Evolutionary conservation across 108 stramenopile genomes (phyloP).

Genomic region (Skeletonema menzelii): DNA sequence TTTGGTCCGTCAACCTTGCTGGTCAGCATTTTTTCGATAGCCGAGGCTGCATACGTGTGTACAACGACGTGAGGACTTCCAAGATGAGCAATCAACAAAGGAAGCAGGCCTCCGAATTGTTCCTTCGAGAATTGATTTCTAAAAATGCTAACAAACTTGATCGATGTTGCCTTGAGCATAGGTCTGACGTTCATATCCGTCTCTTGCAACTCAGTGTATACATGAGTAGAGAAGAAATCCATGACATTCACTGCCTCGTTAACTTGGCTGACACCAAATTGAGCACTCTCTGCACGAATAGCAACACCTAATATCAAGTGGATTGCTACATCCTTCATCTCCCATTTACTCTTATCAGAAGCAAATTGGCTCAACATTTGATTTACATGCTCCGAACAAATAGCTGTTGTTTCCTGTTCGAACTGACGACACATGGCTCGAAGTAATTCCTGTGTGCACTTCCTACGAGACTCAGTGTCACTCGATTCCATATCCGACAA

Average conservation of each 20-base stretch:
- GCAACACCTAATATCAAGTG: conserved; percentile 93
- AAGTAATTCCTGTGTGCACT: conserved; percentile 91
- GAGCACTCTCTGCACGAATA: conserved; percentile 78
- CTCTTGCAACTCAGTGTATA: conserved; percentile 90
- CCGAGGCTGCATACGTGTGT: conserved; percentile 93
- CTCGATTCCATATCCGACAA: conserved; percentile 94
- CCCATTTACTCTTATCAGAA: conserved; percentile 73
- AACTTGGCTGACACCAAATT: conserved; percentile 84
- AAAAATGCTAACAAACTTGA: conserved; percentile 97
- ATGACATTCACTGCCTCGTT: conserved; percentile 87
- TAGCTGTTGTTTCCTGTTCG: conserved; percentile 78
- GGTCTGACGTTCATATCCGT: conserved; percentile 70
- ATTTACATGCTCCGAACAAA: conserved; percentile 81
- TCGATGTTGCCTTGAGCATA: conserved; percentile 89
- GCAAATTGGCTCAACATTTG: conserved; percentile 82
- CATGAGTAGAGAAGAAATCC: conserved; percentile 82
- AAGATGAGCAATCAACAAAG: conserved; percentile 73
- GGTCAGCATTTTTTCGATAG: conserved; percentile 88
- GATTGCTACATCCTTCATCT: conserved; percentile 94
- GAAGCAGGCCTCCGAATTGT: conserved; percentile 70
- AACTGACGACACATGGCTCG: conserved; percentile 94
- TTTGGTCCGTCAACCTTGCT: conserved; percentile 57
- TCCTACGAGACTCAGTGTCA: conserved; percentile 92
- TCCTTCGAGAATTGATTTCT: conserved; percentile 88
- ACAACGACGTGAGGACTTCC: conserved; percentile 82